Percentiles rank a stretch among this genome's conserved stretches.
phyloP scores from a whole-genome alignment of 208 protist genomes.

The Strigomonas culicis region DNA sequence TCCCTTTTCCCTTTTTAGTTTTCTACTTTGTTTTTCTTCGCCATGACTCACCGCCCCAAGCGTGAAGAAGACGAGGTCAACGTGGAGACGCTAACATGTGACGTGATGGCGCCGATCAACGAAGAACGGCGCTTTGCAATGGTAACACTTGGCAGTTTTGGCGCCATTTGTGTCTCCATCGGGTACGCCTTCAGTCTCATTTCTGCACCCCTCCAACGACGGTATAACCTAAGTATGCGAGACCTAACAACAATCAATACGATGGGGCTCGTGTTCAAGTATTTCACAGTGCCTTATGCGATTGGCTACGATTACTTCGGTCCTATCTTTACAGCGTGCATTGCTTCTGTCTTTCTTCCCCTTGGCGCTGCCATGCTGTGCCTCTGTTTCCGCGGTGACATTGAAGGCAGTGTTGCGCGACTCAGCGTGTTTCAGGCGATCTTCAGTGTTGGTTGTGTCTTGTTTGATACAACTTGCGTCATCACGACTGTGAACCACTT shows the following conservation, averaged over 20 bases:
- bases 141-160: too few relatives aligned
- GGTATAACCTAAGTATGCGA: conserved; percentile 42
- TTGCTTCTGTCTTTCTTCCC: conserved; percentile 27
- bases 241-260: conserved; percentile 55
- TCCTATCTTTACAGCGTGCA: conserved; percentile 23
- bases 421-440: conserved; percentile 42
- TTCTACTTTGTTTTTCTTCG: conserved; percentile 18
- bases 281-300: conserved; percentile 39
- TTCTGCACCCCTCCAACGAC: conserved; percentile 28
- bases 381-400: conserved; percentile 38
- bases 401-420: conserved; percentile 26
- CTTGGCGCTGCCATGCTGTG: conserved; percentile 36
- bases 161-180: too few relatives aligned
- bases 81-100: conserved; percentile 3
- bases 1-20: conserved; percentile 9
- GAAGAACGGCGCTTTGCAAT: conserved; percentile 9
- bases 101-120: conserved; percentile 10
- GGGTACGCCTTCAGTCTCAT: too few relatives aligned
- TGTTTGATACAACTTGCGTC: conserved; percentile 47
- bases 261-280: conserved; percentile 27
- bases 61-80: neutral
- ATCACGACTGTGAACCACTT: conserved; percentile 60
- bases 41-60: too few relatives aligned
- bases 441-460: conserved; percentile 25
- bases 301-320: conserved; percentile 54